A percentile compares a stretch with the other conserved stretches of the same genome.
phyloP scores from a whole-genome alignment of 2,329 filamentous ascomycete genomes.

The Penicillium verrucosum region DNA sequence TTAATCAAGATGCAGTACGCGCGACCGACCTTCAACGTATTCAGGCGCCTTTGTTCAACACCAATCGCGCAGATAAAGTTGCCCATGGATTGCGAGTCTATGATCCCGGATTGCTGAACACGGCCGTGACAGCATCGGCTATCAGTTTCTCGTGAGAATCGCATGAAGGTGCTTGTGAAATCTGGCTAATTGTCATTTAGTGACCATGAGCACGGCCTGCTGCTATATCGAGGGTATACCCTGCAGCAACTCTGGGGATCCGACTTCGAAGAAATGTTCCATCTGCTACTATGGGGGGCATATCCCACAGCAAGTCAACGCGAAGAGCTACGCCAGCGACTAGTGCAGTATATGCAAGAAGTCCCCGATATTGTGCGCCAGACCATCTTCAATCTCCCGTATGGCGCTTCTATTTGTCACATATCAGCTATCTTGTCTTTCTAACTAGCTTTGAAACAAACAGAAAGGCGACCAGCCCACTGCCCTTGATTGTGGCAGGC shows the following conservation, averaged over 20 bases:
- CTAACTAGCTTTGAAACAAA: not conserved
- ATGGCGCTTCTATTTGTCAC: not conserved
- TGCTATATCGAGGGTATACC: constrained; percentile 31
- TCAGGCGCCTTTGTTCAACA: constrained; percentile 10
- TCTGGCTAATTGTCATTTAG: constrained; percentile 15
- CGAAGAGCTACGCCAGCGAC: constrained; percentile 14
- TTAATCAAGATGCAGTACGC: constrained; percentile 27
- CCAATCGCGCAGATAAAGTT: constrained; percentile 24
- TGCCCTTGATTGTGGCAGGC: constrained; percentile 30
- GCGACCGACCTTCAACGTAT: constrained; percentile 32
- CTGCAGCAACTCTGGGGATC: constrained; percentile 31
- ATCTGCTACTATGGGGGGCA: constrained; percentile 31
- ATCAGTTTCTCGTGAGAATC: constrained; percentile 34
- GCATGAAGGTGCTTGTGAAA: rapidly evolving
- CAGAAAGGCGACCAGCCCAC: constrained; percentile 21
- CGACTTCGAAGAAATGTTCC: constrained; percentile 34
- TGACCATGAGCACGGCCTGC: constrained; percentile 26
- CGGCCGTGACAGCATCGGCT: constrained; percentile 27
- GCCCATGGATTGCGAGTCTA: constrained; percentile 30
- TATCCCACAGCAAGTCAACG: constrained; percentile 25
- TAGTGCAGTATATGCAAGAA: constrained; percentile 23
- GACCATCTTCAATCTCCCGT: constrained; percentile 28
- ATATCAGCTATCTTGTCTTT: too few species aligned
- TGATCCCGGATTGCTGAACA: constrained; percentile 37
- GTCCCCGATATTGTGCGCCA: constrained; percentile 24